Conservation (phyloP, 257 asterid genomes). For the Jasminum sambac region DNA sequence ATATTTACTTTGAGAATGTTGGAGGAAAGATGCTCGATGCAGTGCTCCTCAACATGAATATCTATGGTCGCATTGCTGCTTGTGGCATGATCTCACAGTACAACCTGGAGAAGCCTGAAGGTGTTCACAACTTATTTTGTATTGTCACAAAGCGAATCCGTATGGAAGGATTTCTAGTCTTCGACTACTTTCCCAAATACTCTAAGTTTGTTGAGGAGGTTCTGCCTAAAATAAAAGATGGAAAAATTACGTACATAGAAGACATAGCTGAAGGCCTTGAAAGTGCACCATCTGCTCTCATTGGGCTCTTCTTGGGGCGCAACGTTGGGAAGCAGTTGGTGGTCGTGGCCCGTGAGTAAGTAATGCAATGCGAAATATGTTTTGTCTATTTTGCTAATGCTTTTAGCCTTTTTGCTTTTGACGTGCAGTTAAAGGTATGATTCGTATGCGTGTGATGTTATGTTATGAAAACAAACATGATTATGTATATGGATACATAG, state of each 20-base stretch:
- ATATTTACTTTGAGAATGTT: conserved; percentile 53
- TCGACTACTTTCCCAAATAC: conserved; percentile 29
- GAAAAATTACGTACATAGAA: conserved; percentile 42
- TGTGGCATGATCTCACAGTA: conserved; percentile 60
- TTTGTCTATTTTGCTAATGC: no score
- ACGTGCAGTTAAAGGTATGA: no score
- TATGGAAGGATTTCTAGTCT: conserved; percentile 43
- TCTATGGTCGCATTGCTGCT: conserved; percentile 35
- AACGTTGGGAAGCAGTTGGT: conserved; percentile 53
- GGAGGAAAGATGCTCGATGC: conserved; percentile 59
- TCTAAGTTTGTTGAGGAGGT: conserved; percentile 32
- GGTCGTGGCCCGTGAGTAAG: conserved; percentile 27
- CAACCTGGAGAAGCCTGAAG: conserved; percentile 35
- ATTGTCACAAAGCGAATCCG: conserved; percentile 34
- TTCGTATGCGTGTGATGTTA: no score
- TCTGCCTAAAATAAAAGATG: conserved; percentile 35
- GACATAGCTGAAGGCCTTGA: conserved; percentile 49
- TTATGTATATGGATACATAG: no score
- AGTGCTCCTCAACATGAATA: conserved; percentile 43
- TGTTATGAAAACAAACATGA: no score
- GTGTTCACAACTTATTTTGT: conserved; percentile 34
- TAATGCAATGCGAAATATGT: neutral
- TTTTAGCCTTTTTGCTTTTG: no score
- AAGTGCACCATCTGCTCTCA: conserved; percentile 39
- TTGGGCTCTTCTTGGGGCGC: conserved; percentile 47